phyloP scores from a whole-genome alignment of 805 yeast genomes.

The Blastobotrys mokoenaii region DNA sequence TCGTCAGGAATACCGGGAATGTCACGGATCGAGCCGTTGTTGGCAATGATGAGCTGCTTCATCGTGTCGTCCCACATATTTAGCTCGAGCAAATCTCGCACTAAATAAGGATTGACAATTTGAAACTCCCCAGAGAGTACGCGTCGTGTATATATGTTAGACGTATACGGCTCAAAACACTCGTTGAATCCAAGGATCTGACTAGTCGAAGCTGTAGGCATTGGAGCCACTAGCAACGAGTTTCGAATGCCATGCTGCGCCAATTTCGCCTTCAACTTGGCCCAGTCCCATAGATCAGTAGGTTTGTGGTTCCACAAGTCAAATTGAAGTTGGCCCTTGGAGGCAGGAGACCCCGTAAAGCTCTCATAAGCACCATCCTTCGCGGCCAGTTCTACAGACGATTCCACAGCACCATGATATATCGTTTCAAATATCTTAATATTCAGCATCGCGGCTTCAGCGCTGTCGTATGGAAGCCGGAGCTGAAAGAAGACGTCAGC shows the following conservation, averaged over 20 bases:
- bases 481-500: constrained; percentile 76
- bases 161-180: constrained; percentile 89
- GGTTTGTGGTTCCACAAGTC: constrained; percentile 79
- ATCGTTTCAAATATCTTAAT: constrained; percentile 85
- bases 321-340: constrained; percentile 71
- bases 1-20: constrained; percentile 63
- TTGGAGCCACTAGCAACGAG: constrained; percentile 81
- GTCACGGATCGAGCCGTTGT: constrained; percentile 77
- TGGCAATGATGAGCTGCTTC: constrained; percentile 62
- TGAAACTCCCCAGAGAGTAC: constrained; percentile 89
- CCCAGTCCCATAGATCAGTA: constrained; percentile 76
- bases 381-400: constrained; percentile 70
- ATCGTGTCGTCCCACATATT: constrained; percentile 72
- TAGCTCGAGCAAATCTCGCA: constrained; percentile 66
- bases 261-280: constrained; percentile 46
- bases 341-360: constrained; percentile 77
- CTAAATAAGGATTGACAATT: constrained; percentile 72
- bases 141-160: constrained; percentile 80
- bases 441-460: constrained; percentile 63
- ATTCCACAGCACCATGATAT: constrained; percentile 83
- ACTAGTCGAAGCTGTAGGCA: constrained; percentile 97
- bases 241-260: constrained; percentile 62
- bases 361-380: constrained; percentile 60
- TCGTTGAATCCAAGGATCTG: constrained; percentile 88
- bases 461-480: constrained; percentile 73